Percentiles rank a stretch among this genome's conserved stretches.
Conservation (phyloP, 768 basidiomycete species). For the Lepiota venenata region DNA sequence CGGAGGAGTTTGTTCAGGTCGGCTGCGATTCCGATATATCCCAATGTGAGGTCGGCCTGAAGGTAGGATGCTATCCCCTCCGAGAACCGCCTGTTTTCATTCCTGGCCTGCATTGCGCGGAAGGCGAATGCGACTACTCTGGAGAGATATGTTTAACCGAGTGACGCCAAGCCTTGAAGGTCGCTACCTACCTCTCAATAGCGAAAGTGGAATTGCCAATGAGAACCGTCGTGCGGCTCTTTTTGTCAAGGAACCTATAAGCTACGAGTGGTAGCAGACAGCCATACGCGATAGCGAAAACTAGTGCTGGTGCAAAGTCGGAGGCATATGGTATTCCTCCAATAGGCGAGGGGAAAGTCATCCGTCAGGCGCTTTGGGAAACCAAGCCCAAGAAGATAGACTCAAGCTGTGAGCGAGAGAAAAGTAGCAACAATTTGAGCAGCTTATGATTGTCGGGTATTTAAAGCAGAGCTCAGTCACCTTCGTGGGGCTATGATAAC, state of each 20-base stretch:
- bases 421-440: not conserved
- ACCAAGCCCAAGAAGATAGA: not conserved
- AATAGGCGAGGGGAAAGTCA: constrained; percentile 30
- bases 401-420: not conserved
- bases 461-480: too few relatives aligned
- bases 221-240: constrained; percentile 28
- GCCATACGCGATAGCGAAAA: constrained; percentile 31
- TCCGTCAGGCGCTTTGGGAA: not conserved
- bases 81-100: constrained; percentile 8
- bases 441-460: not conserved
- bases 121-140: constrained; percentile 21
- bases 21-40: constrained; percentile 9
- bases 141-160: too few relatives aligned
- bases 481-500: too few relatives aligned
- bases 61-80: constrained; percentile 13
- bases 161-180: not conserved
- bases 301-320: constrained; percentile 35
- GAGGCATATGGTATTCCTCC: constrained; percentile 28
- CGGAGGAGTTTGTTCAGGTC: constrained; percentile 11
- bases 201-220: constrained; percentile 25
- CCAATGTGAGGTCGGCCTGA: constrained; percentile 10
- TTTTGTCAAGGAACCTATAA: constrained; percentile 23
- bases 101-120: constrained; percentile 16
- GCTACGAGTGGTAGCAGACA: constrained; percentile 26
- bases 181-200: constrained; percentile 28